Evolutionary conservation across 768 basidiomycete genomes (phyloP), one percentile per base, ranked within the genome.

Genomic region (Lentinula guzmanii): DNA sequence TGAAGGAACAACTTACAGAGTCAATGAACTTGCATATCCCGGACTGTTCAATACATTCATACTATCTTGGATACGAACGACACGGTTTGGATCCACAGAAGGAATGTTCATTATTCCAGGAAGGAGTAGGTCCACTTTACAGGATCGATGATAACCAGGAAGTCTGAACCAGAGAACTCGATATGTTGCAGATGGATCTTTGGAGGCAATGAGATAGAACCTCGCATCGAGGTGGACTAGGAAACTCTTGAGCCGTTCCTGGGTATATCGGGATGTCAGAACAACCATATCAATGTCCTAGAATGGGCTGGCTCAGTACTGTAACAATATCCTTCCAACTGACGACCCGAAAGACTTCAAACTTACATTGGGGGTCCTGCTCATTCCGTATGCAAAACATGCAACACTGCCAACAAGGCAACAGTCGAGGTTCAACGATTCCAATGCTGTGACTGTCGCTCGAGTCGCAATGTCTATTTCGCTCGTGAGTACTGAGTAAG

Each of bases 201-300:
- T 71, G 1, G 79, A 73, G 0, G 70, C 65, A 11, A 77, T 67
- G 60, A 77, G 54, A 64, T 70, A 76, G 65, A 80, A 82, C 1
- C 68, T 67, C 34, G 65, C 6, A 65, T 78, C 66, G 7, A 41
- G 58, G 0, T 56, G 53, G 16, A 70, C 69, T 34, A 84, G 66
- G 43, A 74, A 66, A 7, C 54, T 61, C 62, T 84, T 82, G 62
- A 84, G 71, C 5, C 66, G 64, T 65, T 79, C 80, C 42, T 70
- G 70, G 3, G 69, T 66, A 56, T 74, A 65, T 7, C 39, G 34
- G 0, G 67, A 62, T 5, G 77, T 75, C 43, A 80, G 65, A 11
- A 82, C 76, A 28, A 81, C 71, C 2, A 82, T 68, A 61, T 82
- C 81, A 9, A 81, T 70, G 63, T 83, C 82, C 81, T 82, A 61